A percentile compares a stretch with the other conserved stretches of the same genome.
Evolutionary conservation across 2,329 filamentous ascomycete species (phyloP).

Genomic region (Botrytis galanthina): DNA sequence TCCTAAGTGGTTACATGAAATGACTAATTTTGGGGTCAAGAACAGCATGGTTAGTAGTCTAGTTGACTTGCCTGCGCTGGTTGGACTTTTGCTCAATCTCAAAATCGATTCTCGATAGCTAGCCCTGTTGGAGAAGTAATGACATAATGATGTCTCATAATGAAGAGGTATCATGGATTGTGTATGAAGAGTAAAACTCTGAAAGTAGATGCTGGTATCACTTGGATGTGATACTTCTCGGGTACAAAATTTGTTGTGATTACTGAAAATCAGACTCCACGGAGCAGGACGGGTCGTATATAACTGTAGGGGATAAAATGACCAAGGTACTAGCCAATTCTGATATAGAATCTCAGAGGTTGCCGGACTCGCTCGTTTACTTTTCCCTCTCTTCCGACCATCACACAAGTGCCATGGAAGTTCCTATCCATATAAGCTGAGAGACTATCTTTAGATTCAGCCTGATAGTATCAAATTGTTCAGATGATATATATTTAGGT

Average conservation of each 20-base stretch:
- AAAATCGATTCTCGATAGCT: not conserved
- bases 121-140: not conserved
- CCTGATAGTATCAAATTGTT: not conserved
- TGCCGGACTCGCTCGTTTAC: not conserved
- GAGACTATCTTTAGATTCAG: not conserved
- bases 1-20: not conserved
- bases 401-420: not conserved
- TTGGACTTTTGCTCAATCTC: not conserved
- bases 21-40: not conserved
- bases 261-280: not conserved
- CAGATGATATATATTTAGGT: not conserved
- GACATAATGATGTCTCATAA: not conserved
- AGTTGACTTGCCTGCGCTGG: not conserved
- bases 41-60: not conserved
- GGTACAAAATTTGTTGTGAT: not conserved
- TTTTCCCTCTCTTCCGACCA: not conserved
- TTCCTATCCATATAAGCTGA: not conserved
- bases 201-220: not conserved
- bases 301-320: not conserved
- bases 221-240: not conserved
- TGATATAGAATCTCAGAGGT: not conserved
- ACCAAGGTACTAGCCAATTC: not conserved
- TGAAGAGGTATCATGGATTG: not conserved
- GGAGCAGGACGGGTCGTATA: not conserved
- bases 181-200: not conserved